These are phyloP conservation scores for Boletus speciosus DNA, from an alignment of 768 basidiomycete genomes.

Conservation along the genomic window DNA sequence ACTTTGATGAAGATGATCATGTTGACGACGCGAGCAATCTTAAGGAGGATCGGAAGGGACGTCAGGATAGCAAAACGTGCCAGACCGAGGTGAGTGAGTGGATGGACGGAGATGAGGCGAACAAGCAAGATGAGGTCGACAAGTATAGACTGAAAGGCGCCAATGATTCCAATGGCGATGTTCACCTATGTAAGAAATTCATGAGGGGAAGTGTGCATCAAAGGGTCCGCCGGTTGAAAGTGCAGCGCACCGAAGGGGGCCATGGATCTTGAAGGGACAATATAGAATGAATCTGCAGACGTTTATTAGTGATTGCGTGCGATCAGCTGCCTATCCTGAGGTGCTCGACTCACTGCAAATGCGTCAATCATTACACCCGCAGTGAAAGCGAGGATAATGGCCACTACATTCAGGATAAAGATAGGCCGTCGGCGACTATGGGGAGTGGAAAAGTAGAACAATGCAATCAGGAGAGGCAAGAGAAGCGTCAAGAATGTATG, in stretches of 20 bases:
- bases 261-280: constrained; percentile 21
- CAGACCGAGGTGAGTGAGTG: constrained; percentile 12
- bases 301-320: not conserved
- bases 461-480: constrained; percentile 28
- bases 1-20: constrained; percentile 27
- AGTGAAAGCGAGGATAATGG: constrained; percentile 19
- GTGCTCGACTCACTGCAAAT: constrained; percentile 12
- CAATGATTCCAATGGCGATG: constrained; percentile 31
- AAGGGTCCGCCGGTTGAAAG: not conserved
- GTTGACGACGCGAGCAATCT: constrained; percentile 28
- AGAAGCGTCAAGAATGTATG: constrained; percentile 31
- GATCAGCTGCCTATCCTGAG: not conserved
- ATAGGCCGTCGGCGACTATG: constrained; percentile 24
- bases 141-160: constrained; percentile 27
- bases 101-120: constrained; percentile 28
- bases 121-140: constrained; percentile 29
- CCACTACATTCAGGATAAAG: constrained; percentile 28
- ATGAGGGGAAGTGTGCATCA: not conserved
- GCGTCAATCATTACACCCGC: constrained; percentile 22
- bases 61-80: constrained; percentile 17
- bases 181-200: constrained; percentile 8
- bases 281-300: constrained; percentile 27
- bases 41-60: constrained; percentile 26
- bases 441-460: constrained; percentile 30
- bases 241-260: constrained; percentile 15